Conservation (phyloP, 75 land plant species). For the Chamaecyparis obtusa region DNA sequence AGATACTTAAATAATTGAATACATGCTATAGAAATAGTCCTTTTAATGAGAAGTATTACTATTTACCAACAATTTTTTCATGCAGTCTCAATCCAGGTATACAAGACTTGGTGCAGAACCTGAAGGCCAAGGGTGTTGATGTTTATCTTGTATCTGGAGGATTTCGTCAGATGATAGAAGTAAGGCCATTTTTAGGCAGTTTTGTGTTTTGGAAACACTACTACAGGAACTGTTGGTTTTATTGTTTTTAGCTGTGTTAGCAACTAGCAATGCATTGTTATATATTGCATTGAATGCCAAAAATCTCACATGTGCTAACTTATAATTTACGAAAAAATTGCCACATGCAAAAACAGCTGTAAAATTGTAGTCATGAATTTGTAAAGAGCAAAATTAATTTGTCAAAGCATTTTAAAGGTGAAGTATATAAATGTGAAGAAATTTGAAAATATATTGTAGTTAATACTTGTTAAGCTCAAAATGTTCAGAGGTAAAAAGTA, state of each 20-base stretch:
- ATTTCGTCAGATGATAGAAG: slow-evolving; percentile 96
- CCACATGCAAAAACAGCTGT: not conserved
- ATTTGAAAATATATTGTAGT: not conserved
- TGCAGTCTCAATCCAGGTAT: slow-evolving; percentile 90
- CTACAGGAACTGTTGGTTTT: not conserved
- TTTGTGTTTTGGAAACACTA: not conserved
- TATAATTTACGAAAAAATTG: not conserved
- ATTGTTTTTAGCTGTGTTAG: not conserved
- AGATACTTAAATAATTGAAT: too few species aligned
- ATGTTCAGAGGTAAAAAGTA: not conserved
- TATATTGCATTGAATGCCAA: not conserved
- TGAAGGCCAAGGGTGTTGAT: slow-evolving; percentile 52
- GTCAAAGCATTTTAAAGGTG: not conserved
- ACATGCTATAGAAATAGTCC: not conserved
- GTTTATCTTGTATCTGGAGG: slow-evolving; percentile 96
- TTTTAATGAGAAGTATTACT: not conserved
- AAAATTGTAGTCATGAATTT: not conserved
- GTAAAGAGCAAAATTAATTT: not conserved
- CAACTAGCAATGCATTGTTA: not conserved
- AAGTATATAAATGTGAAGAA: not conserved
- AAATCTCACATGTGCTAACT: not conserved
- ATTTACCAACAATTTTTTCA: not conserved
- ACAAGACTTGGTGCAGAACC: slow-evolving; percentile 60
- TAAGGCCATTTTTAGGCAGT: slow-evolving; percentile 25
- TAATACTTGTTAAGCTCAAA: not conserved